Evolutionary conservation across 2,329 filamentous ascomycete genomes (phyloP), one percentile per base, ranked within the genome.

Genomic region (Harringtonia lauricola): DNA sequence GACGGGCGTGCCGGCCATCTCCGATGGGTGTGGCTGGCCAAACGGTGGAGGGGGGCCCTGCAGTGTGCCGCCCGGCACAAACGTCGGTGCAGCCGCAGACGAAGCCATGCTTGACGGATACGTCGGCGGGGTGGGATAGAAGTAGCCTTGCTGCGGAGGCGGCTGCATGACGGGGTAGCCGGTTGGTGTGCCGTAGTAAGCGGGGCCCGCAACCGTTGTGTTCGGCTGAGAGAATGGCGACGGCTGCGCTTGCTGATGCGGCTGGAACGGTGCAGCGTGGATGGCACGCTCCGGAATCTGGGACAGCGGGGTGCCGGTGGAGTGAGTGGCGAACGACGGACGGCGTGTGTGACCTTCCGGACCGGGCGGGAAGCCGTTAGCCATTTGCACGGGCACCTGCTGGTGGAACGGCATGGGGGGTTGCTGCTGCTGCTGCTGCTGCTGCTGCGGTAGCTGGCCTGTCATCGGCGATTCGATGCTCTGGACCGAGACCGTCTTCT

Each of bases 221-320:
- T 68, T 65, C 36, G 70, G 70, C 50, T 74, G 76, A 35, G 71
- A 64, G 51, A 80, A 87, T 13, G 37, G 18, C 10, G 29, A 12
- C 5, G 70, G 37, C 24, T 48, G 48, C 13, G 36, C 36, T 2
- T 41, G 29, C 24, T 33, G 67, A 49, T 79, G 81, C 26, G 86
- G 86, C 54, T 95, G 89, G 68, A 95, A 96, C 0, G 87, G 81
- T 43, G 84, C 83, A 24, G 88, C 90, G 55, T 95, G 88, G 41
- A 95, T 88, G 9, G 88, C 86, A 44, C 89, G 80, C 62, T 95
- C 90, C 2, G 89, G 89, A 49, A 95, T 95, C 55, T 94, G 88
- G 19, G 88, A 90, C 29, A 95, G 68, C 0, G 89, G 88, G 1
- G 89, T 94, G 18, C 83, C 83, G 5, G 76, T 79, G 3, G 83